A percentile compares a stretch with the other conserved stretches of the same genome.
These are phyloP conservation scores for Hemisphaericaspora xylanilytica DNA, from an alignment of 1,139 yeast genomes.

Conservation along the genomic window DNA sequence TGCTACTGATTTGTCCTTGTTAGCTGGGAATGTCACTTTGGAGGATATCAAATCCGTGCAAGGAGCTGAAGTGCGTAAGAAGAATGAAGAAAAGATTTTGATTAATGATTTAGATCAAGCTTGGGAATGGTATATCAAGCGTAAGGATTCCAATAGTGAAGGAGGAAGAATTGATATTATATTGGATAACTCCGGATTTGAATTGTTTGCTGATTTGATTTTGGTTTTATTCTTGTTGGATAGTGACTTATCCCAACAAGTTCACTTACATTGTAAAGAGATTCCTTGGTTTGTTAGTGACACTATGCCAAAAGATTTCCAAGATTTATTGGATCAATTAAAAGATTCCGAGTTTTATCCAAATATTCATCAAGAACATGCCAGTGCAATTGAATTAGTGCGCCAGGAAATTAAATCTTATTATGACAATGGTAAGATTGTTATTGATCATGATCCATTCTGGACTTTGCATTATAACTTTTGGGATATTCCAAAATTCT, in stretches of 20 bases:
- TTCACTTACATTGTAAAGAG: conserved; percentile 83
- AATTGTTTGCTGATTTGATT: conserved; percentile 82
- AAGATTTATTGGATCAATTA: conserved; percentile 58
- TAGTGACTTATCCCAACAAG: conserved; percentile 55
- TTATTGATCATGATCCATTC: conserved; percentile 64
- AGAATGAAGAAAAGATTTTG: conserved; percentile 78
- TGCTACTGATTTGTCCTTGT: conserved; percentile 88
- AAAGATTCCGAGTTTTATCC: conserved; percentile 51
- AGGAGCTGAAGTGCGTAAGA: conserved; percentile 82
- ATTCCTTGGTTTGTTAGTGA: conserved; percentile 99
- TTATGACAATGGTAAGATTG: conserved; percentile 49
- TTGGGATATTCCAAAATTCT: conserved; percentile 57
- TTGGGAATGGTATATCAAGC: conserved; percentile 44
- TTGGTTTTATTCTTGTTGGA: conserved; percentile 75
- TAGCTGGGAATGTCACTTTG: conserved; percentile 73
- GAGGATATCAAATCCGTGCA: conserved; percentile 90
- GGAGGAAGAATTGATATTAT: conserved; percentile 70
- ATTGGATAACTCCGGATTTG: conserved; percentile 94
- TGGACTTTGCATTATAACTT: conserved; percentile 83
- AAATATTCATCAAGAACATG: conserved; percentile 31
- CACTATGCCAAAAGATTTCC: conserved; percentile 80
- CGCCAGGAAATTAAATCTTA: conserved; percentile 51
- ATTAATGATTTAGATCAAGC: conserved; percentile 71
- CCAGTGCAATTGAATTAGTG: conserved; percentile 35
- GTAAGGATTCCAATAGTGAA: conserved; percentile 9